These are phyloP conservation scores for Chenopodium quinoa DNA, from an alignment of 148 eudicot genomes.

Conservation along the genomic window DNA sequence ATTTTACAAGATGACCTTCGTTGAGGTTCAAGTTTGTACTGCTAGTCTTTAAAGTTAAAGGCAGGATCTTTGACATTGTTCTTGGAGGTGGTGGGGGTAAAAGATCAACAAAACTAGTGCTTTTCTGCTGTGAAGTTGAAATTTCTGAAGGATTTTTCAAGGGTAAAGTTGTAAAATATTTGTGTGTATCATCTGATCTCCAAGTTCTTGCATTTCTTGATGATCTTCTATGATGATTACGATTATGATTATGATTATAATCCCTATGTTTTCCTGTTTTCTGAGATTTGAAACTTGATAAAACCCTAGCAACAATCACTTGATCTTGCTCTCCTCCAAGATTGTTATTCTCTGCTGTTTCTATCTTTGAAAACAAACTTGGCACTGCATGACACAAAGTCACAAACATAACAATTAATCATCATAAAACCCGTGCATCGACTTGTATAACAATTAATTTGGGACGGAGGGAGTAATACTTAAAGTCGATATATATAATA, in stretches of 20 bases:
- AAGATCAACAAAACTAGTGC: slow-evolving; percentile 38
- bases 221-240: slow-evolving; percentile 24
- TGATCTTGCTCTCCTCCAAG: slow-evolving; percentile 29
- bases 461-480: too few relatives aligned
- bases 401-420: neutral
- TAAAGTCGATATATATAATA: neutral
- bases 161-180: slow-evolving; percentile 4
- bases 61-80: slow-evolving; percentile 43
- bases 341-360: slow-evolving; percentile 8
- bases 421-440: neutral
- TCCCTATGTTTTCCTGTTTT: slow-evolving; percentile 29
- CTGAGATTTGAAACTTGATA: slow-evolving; percentile 32
- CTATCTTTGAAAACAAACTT: slow-evolving; percentile 31
- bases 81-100: slow-evolving; percentile 52
- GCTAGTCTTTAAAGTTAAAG: slow-evolving; percentile 22
- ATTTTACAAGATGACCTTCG: neutral
- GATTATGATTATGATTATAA: slow-evolving; percentile 10
- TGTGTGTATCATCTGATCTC: slow-evolving; percentile 16
- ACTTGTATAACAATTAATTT: too few relatives aligned
- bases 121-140: slow-evolving; percentile 9
- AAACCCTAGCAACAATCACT: slow-evolving; percentile 32
- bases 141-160: slow-evolving; percentile 21
- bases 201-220: slow-evolving; percentile 27
- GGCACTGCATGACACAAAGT: slow-evolving; percentile 36
- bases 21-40: neutral